Percentiles rank a stretch among this genome's conserved stretches.
phyloP scores from a whole-genome alignment of 805 yeast species.

The Kodamaea kaohsiungensis region DNA sequence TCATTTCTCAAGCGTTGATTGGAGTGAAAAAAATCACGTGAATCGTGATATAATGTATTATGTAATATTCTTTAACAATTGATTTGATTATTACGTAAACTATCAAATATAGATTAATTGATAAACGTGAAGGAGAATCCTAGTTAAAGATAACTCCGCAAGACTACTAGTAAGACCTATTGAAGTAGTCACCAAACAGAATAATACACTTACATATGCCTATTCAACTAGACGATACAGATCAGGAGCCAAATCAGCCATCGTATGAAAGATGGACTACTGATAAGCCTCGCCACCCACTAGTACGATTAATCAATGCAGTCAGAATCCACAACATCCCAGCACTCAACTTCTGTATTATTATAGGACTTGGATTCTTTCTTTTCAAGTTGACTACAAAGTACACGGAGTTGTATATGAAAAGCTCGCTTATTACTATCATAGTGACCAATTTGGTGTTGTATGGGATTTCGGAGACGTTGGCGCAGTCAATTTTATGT shows the following conservation, averaged over 20 bases:
- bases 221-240: constrained; percentile 19
- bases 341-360: constrained; percentile 53
- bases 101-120: neutral
- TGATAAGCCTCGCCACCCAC: constrained; percentile 1
- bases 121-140: neutral
- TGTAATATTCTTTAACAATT: neutral
- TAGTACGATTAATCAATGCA: constrained; percentile 26
- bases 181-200: neutral
- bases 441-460: constrained; percentile 77
- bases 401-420: constrained; percentile 61
- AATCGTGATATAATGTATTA: neutral
- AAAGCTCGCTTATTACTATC: constrained; percentile 72
- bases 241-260: constrained; percentile 13
- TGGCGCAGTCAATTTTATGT: constrained; percentile 72
- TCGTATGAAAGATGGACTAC: neutral
- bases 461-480: constrained; percentile 86
- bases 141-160: too few species aligned
- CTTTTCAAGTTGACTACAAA: constrained; percentile 54
- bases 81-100: neutral
- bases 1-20: constrained; percentile 38
- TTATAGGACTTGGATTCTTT: constrained; percentile 49
- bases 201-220: constrained; percentile 18
- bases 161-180: neutral
- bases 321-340: constrained; percentile 52
- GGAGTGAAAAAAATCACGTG: constrained; percentile 20